Conservation (phyloP, 1,284 basidiomycete species). For the Erythrobasidium hasegawianum region DNA sequence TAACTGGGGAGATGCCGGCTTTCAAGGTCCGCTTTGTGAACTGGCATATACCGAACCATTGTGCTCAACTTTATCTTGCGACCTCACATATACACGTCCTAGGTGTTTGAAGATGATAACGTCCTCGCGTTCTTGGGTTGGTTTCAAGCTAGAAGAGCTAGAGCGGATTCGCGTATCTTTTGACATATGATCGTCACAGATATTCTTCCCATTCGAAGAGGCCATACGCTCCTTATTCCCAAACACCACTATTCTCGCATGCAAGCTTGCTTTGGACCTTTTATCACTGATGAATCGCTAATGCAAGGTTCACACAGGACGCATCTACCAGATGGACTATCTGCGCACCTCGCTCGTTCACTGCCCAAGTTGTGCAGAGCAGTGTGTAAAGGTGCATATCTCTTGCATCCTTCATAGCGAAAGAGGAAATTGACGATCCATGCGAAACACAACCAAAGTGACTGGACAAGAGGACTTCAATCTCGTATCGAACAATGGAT, state of each 20-base stretch:
- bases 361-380: slow-evolving; percentile 20
- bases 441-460: too few relatives aligned
- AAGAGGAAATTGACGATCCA: too few relatives aligned
- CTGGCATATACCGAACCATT: too few relatives aligned
- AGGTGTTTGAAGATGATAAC: slow-evolving; percentile 35
- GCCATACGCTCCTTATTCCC: slow-evolving; percentile 36
- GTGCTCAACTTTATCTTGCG: too few relatives aligned
- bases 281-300: neutral
- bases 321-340: slow-evolving; percentile 17
- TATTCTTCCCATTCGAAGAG: slow-evolving; percentile 35
- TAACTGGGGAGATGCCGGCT: slow-evolving; percentile 15
- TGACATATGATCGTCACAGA: too few relatives aligned
- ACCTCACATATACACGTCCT: too few relatives aligned
- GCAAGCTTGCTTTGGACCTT: neutral
- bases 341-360: slow-evolving; percentile 17
- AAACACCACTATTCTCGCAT: slow-evolving; percentile 31
- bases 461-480: slow-evolving; percentile 32
- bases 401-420: too few relatives aligned
- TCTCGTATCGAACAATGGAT: slow-evolving; percentile 35
- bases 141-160: too few relatives aligned
- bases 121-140: slow-evolving; percentile 34
- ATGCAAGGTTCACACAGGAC: neutral
- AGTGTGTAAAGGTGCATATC: slow-evolving; percentile 22
- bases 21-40: slow-evolving; percentile 24
- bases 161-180: too few relatives aligned